phyloP scores from a whole-genome alignment of 2,329 filamentous ascomycete genomes.

The Periconia digitata region DNA sequence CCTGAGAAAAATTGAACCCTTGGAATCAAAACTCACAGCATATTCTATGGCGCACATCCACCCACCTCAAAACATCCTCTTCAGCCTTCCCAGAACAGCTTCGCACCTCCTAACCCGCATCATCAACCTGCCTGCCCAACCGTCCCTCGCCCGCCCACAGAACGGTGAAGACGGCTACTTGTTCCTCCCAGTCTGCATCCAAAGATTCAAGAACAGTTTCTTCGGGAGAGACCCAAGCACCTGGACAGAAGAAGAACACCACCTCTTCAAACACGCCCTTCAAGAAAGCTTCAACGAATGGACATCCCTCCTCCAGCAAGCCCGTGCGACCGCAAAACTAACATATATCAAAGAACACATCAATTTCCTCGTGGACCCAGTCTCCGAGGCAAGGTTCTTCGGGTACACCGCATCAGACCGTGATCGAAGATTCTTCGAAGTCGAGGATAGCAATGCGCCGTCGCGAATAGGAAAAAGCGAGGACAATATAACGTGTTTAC shows the following conservation, averaged over 20 bases:
- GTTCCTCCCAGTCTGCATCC: slow-evolving; percentile 13
- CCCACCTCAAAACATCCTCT: slow-evolving; percentile 16
- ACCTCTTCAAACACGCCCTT: slow-evolving; percentile 7
- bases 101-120: slow-evolving; percentile 25
- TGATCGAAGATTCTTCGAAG: background rate
- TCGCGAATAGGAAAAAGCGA: background rate
- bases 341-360: slow-evolving; percentile 23
- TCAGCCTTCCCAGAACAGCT: slow-evolving; percentile 26
- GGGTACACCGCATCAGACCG: background rate
- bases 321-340: slow-evolving; percentile 7
- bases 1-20: too few relatives aligned
- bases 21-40: too few relatives aligned
- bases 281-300: slow-evolving; percentile 8
- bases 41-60: background rate
- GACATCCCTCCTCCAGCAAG: slow-evolving; percentile 3
- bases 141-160: slow-evolving; percentile 10
- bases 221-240: slow-evolving; percentile 6
- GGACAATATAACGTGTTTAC: slow-evolving; percentile 18
- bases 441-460: too few relatives aligned
- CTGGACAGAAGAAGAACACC: slow-evolving; percentile 13
- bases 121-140: slow-evolving; percentile 21
- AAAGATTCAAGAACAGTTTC: slow-evolving; percentile 10
- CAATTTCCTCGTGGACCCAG: slow-evolving; percentile 16
- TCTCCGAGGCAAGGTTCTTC: slow-evolving; percentile 10
- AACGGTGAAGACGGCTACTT: slow-evolving; percentile 22